Conservation (phyloP, 1,284 basidiomycete genomes). For the Neotropicomus parvogracilis region DNA sequence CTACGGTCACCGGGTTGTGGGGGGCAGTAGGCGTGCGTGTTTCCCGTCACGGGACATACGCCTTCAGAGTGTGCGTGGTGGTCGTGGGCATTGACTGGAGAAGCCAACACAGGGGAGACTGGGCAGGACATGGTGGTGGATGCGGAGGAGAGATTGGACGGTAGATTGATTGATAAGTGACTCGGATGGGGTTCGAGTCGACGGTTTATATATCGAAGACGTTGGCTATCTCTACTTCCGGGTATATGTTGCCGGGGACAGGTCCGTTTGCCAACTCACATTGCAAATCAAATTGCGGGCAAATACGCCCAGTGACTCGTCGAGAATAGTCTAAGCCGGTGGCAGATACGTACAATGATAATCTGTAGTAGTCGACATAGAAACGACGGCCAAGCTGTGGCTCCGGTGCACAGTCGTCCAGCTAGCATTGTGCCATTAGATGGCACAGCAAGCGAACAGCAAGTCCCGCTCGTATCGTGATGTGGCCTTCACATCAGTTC, state of each 20-base stretch:
- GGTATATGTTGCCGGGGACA: too few species aligned
- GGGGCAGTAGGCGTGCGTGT: slow-evolving; percentile 27
- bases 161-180: not conserved
- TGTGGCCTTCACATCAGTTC: not conserved
- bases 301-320: too few species aligned
- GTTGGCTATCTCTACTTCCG: not conserved
- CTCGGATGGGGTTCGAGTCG: not conserved
- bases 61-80: slow-evolving; percentile 21
- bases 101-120: slow-evolving; percentile 7
- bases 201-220: slow-evolving; percentile 21
- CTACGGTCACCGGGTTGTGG: slow-evolving; percentile 33
- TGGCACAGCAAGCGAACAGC: slow-evolving; percentile 22
- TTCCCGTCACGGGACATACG: slow-evolving; percentile 29
- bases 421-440: too few species aligned
- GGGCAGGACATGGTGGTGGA: slow-evolving; percentile 20
- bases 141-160: not conserved
- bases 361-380: slow-evolving; percentile 18
- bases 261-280: not conserved
- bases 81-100: slow-evolving; percentile 10
- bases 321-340: not conserved
- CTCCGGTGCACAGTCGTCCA: not conserved
- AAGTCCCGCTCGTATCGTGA: not conserved
- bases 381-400: slow-evolving; percentile 3
- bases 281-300: not conserved
- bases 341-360: slow-evolving; percentile 13